Conservation (phyloP, 2,329 filamentous ascomycete genomes). For the Gliomastix tumulicola region DNA sequence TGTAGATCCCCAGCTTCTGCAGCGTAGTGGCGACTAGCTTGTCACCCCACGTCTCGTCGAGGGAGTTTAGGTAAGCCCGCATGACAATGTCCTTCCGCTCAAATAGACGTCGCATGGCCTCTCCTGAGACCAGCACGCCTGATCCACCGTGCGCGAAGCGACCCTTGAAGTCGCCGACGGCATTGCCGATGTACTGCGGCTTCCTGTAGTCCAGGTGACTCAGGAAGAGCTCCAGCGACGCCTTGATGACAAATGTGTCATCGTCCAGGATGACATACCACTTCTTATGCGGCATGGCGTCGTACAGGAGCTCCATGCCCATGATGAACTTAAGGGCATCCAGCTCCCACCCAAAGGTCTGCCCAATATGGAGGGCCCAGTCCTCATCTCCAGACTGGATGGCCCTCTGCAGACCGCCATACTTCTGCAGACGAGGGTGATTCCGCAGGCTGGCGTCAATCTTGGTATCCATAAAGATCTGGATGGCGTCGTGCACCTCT, state of each 20-base stretch:
- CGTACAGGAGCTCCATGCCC: slow-evolving; percentile 44
- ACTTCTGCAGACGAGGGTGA: slow-evolving; percentile 30
- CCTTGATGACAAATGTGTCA: slow-evolving; percentile 46
- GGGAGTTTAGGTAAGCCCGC: slow-evolving; percentile 36
- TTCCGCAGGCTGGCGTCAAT: slow-evolving; percentile 14
- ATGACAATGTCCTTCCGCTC: slow-evolving; percentile 31
- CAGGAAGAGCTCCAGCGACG: slow-evolving; percentile 39
- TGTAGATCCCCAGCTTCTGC: slow-evolving; percentile 44
- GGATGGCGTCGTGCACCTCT: slow-evolving; percentile 32
- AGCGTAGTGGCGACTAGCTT: slow-evolving; percentile 45
- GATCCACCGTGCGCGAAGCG: slow-evolving; percentile 53
- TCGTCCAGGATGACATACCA: slow-evolving; percentile 54
- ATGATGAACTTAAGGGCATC: slow-evolving; percentile 49
- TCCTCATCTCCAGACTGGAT: slow-evolving; percentile 28
- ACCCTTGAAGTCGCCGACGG: slow-evolving; percentile 46
- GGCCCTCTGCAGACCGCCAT: slow-evolving; percentile 27
- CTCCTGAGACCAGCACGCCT: slow-evolving; percentile 43
- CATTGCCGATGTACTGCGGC: slow-evolving; percentile 47
- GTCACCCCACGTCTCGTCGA: slow-evolving; percentile 47
- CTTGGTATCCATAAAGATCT: slow-evolving; percentile 23
- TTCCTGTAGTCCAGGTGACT: slow-evolving; percentile 37
- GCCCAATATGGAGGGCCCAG: slow-evolving; percentile 26
- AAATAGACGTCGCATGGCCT: slow-evolving; percentile 39
- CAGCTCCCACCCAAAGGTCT: slow-evolving; percentile 37
- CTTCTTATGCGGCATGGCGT: slow-evolving; percentile 43